Conservation (phyloP, 2,329 filamentous ascomycete species). For the Seiridium unicorne region DNA sequence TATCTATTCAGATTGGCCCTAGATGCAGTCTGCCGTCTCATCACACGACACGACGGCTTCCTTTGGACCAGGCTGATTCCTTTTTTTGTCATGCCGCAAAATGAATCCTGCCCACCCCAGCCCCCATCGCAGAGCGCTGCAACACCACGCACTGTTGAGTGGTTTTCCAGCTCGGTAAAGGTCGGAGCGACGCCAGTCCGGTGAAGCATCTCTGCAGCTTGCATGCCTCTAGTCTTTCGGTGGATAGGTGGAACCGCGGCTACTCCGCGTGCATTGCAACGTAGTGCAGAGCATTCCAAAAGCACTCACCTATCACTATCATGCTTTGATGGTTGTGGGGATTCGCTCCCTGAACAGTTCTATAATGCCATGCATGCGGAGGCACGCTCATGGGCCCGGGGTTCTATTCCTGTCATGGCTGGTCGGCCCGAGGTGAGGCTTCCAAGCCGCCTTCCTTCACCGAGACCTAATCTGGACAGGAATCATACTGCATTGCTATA, state of each 20-base stretch:
- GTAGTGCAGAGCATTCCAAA: slow-evolving; percentile 3
- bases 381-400: neutral
- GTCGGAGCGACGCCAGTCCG: slow-evolving; percentile 3
- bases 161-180: slow-evolving; percentile 7
- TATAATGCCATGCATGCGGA: neutral
- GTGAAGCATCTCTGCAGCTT: neutral
- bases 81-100: neutral
- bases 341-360: neutral
- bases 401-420: neutral
- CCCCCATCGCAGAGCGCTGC: neutral
- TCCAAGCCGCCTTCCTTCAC: neutral
- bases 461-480: neutral
- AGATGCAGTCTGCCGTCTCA: slow-evolving; percentile 4
- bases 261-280: slow-evolving; percentile 3
- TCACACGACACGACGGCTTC: slow-evolving; percentile 2
- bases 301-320: neutral
- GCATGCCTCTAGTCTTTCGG: slow-evolving; percentile 6
- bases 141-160: neutral
- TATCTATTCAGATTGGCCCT: neutral
- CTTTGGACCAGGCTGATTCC: neutral
- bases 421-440: slow-evolving; percentile 3
- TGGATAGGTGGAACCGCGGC: slow-evolving; percentile 9
- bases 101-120: neutral
- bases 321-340: neutral
- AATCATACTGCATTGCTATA: neutral